Evolutionary conservation across 2,329 filamentous ascomycete species (phyloP).

Genomic region (Phaeosphaeriaceae sp.): DNA sequence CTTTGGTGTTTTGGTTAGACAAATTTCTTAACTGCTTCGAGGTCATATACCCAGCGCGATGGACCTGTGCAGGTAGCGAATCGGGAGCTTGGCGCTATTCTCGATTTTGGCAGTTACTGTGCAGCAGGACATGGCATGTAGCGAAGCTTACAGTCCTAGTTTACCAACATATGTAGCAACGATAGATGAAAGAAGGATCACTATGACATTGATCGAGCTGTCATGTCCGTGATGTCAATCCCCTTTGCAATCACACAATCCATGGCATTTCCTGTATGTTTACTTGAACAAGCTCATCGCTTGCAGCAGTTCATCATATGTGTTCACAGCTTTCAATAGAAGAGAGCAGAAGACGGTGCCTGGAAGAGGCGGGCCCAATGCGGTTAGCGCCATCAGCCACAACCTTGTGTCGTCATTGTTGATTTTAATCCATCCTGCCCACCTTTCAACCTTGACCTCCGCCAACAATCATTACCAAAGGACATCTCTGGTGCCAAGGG

Average conservation of each 20-base stretch:
- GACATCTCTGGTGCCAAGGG: background rate
- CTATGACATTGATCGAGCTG: background rate
- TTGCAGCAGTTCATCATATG: conserved; percentile 3
- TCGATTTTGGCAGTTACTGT: background rate
- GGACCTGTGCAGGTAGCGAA: background rate
- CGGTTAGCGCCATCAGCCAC: conserved; percentile 30
- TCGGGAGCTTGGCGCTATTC: conserved; percentile 1
- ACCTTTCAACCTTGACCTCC: background rate
- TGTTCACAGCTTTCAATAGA: conserved; percentile 20
- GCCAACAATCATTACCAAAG: background rate
- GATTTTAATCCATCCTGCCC: background rate
- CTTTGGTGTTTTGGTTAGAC: background rate
- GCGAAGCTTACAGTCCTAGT: background rate
- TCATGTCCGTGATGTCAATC: background rate
- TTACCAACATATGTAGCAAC: background rate
- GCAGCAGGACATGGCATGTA: background rate
- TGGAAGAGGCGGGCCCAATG: conserved; percentile 12
- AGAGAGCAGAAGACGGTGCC: conserved; percentile 17
- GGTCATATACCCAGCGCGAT: conserved; percentile 3
- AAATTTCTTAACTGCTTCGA: background rate
- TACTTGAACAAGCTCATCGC: no score
- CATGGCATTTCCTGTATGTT: no score
- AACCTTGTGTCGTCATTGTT: conserved; percentile 33
- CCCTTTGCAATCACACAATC: no score
- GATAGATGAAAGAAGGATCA: background rate